phyloP scores from a whole-genome alignment of 2,329 filamentous ascomycete genomes.

The Seiridium cupressi region DNA sequence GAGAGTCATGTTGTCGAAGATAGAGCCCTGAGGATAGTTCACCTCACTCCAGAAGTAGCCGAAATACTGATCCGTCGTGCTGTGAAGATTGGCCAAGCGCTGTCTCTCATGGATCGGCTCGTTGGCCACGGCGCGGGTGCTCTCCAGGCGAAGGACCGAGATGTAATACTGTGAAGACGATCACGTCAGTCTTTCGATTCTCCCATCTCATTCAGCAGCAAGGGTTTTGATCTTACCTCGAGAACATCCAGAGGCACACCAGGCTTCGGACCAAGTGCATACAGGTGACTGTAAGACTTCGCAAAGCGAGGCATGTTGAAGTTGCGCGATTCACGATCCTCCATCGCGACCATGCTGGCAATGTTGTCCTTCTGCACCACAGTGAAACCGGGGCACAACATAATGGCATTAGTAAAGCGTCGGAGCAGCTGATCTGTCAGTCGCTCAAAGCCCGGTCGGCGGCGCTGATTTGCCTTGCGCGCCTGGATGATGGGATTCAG shows the following conservation, averaged over 20 bases:
- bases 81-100: constrained; percentile 29
- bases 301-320: constrained; percentile 49
- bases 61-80: constrained; percentile 43
- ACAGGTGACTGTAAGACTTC: constrained; percentile 49
- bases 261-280: constrained; percentile 49
- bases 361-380: constrained; percentile 61
- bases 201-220: background rate
- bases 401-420: constrained; percentile 49
- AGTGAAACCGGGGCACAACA: constrained; percentile 61
- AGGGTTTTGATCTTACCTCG: constrained; percentile 44
- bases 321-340: constrained; percentile 30
- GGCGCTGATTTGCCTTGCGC: constrained; percentile 34
- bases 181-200: constrained; percentile 12
- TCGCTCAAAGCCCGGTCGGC: constrained; percentile 36
- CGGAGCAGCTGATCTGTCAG: constrained; percentile 52
- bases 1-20: constrained; percentile 49
- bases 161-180: constrained; percentile 51
- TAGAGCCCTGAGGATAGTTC: constrained; percentile 34
- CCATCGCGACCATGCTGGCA: constrained; percentile 38
- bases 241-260: constrained; percentile 49
- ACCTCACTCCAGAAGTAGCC: constrained; percentile 52
- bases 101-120: constrained; percentile 41
- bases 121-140: constrained; percentile 35
- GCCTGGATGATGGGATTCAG: background rate
- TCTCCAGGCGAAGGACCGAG: constrained; percentile 51